Evolutionary conservation across 345 rosid species (phyloP).

Genomic region (Aethionema arabicum): DNA sequence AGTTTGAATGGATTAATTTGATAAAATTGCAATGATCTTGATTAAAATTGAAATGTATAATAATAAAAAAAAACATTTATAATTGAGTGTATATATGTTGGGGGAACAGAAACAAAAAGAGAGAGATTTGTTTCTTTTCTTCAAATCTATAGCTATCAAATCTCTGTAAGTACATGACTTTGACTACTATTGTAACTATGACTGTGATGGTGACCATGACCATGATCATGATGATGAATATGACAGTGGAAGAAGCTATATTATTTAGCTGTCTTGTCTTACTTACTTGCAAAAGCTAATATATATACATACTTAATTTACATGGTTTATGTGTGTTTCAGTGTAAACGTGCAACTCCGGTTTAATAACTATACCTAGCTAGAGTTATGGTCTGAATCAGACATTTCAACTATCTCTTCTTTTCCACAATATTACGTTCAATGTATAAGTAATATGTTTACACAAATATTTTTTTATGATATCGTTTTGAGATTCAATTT

Average conservation of each 20-base stretch:
- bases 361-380: slow-evolving; percentile 12
- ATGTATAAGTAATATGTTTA: too few relatives aligned
- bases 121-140: slow-evolving; percentile 24
- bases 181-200: background rate
- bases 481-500: too few relatives aligned
- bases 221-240: slow-evolving; percentile 34
- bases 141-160: slow-evolving; percentile 16
- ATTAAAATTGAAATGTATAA: too few relatives aligned
- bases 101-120: background rate
- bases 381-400: slow-evolving; percentile 32
- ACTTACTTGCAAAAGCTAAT: slow-evolving; percentile 31
- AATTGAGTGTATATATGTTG: background rate
- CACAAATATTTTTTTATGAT: too few relatives aligned
- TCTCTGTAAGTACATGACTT: slow-evolving; percentile 6
- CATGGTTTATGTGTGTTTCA: slow-evolving; percentile 35
- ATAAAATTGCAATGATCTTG: too few relatives aligned
- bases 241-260: background rate
- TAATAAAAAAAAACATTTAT: too few relatives aligned
- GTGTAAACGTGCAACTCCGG: slow-evolving; percentile 22
- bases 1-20: too few relatives aligned
- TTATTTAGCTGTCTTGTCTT: slow-evolving; percentile 34
- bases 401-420: slow-evolving; percentile 26
- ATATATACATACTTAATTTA: slow-evolving; percentile 25
- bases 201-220: slow-evolving; percentile 34
- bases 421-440: slow-evolving; percentile 19